These are phyloP conservation scores for Elongisporangium undulatum DNA, from an alignment of 352 stramenopile species.

Conservation along the genomic window DNA sequence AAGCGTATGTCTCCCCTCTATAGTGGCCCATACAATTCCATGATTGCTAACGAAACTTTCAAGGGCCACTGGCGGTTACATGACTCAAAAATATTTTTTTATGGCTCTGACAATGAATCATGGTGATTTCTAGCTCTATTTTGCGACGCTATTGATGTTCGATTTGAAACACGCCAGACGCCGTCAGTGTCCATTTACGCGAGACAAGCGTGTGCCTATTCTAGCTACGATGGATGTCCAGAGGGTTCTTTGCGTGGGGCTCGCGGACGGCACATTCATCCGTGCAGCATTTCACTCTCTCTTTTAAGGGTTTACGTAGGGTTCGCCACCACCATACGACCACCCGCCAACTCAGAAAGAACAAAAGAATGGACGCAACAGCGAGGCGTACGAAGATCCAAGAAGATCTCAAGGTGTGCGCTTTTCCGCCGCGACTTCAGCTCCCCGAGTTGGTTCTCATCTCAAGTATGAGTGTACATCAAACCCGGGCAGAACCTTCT, in stretches of 20 bases:
- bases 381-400: too few relatives aligned
- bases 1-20: slow-evolving; percentile 10
- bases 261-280: slow-evolving; percentile 26
- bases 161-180: not conserved
- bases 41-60: slow-evolving; percentile 13
- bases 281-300: slow-evolving; percentile 86
- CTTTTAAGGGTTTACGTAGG: too few relatives aligned
- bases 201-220: slow-evolving; percentile 8
- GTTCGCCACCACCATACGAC: too few relatives aligned
- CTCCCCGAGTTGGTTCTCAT: too few relatives aligned
- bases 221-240: slow-evolving; percentile 12
- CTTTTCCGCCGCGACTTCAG: too few relatives aligned
- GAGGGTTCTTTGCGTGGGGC: slow-evolving; percentile 8
- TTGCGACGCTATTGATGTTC: slow-evolving; percentile 12
- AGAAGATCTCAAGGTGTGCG: too few relatives aligned
- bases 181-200: slow-evolving; percentile 5
- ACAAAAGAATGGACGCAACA: too few relatives aligned
- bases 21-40: slow-evolving; percentile 13
- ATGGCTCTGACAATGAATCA: too few relatives aligned
- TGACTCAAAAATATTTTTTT: not conserved
- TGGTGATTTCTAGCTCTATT: not conserved
- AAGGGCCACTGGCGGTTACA: slow-evolving; percentile 14
- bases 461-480: too few relatives aligned
- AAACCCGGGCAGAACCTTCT: too few relatives aligned
- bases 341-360: too few relatives aligned